Conservation (phyloP, 371 early-diverging fungal genomes). For the Mucor lusitanicus region DNA sequence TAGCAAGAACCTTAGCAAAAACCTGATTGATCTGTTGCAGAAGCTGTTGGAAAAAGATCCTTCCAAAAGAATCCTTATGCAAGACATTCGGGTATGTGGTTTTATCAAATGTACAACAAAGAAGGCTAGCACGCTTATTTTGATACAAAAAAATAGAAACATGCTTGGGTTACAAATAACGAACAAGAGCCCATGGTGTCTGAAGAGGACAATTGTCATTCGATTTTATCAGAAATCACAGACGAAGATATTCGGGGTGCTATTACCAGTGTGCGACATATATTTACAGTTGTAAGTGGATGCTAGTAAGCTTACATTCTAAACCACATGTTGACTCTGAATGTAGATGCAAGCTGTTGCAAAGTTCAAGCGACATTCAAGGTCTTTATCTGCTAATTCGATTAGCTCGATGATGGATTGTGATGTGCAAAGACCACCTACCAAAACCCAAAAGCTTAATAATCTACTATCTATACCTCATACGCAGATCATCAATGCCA, state of each 20-base stretch:
- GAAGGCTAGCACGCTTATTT: background rate
- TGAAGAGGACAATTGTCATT: constrained; percentile 71
- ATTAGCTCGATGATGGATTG: background rate
- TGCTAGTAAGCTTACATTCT: background rate
- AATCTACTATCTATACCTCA: background rate
- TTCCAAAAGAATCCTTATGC: constrained; percentile 71
- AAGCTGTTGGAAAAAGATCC: constrained; percentile 84
- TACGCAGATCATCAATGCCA: background rate
- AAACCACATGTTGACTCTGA: background rate
- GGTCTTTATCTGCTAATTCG: background rate
- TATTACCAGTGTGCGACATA: constrained; percentile 60
- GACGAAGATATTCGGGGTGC: constrained; percentile 78
- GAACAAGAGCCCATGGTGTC: constrained; percentile 63
- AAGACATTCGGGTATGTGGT: constrained; percentile 55
- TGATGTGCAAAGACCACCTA: background rate
- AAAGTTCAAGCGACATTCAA: constrained; percentile 16
- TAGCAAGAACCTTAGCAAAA: background rate
- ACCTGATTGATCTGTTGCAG: constrained; percentile 54
- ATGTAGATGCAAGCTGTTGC: constrained; percentile 13
- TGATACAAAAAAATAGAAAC: constrained; percentile 18
- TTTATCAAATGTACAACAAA: background rate
- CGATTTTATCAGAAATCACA: constrained; percentile 71
- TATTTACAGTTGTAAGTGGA: constrained; percentile 41
- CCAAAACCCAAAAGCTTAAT: background rate
- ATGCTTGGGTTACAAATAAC: constrained; percentile 84